A percentile compares a stretch with the other conserved stretches of the same genome.
Evolutionary conservation across 2,329 filamentous ascomycete genomes (phyloP).

Genomic region (Pleoardoris graminearum): DNA sequence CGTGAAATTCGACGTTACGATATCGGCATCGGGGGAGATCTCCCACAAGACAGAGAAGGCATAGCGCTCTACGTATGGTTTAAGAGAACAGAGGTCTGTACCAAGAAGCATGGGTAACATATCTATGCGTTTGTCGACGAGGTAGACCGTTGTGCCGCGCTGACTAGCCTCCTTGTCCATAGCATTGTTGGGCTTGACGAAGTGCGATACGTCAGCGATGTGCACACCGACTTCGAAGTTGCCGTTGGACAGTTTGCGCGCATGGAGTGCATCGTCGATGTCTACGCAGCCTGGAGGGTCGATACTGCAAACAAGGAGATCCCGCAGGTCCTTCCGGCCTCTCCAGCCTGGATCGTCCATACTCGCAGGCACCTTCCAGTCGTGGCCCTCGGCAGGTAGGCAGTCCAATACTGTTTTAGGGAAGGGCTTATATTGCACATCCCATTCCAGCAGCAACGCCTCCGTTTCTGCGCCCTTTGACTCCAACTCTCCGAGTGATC

Average conservation of each 20-base stretch:
- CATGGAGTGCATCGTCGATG: constrained; percentile 96
- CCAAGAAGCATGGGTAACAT: constrained; percentile 97
- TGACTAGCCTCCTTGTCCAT: constrained; percentile 97
- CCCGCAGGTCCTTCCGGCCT: constrained; percentile 79
- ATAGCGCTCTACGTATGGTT: constrained; percentile 88
- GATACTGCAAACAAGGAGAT: constrained; percentile 92
- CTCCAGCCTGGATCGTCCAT: constrained; percentile 84
- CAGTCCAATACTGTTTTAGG: constrained; percentile 95
- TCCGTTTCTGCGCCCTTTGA: constrained; percentile 98
- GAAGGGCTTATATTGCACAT: constrained; percentile 97
- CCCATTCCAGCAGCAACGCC: constrained; percentile 88
- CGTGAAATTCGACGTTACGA: constrained; percentile 84
- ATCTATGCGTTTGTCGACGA: constrained; percentile 98
- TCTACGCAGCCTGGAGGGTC: constrained; percentile 95
- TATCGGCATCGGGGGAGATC: constrained; percentile 79
- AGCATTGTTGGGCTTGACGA: constrained; percentile 93
- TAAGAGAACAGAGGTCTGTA: constrained; percentile 93
- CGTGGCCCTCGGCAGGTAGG: constrained; percentile 85
- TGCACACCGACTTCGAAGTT: constrained; percentile 97
- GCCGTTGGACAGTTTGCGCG: constrained; percentile 80
- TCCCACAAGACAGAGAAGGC: constrained; percentile 69
- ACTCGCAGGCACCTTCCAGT: constrained; percentile 87
- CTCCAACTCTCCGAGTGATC: constrained; percentile 89
- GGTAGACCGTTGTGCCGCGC: constrained; percentile 92
- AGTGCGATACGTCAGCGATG: constrained; percentile 98